Evolutionary conservation across 2,329 filamentous ascomycete genomes (phyloP).

Genomic region (Penicillium concentricum): DNA sequence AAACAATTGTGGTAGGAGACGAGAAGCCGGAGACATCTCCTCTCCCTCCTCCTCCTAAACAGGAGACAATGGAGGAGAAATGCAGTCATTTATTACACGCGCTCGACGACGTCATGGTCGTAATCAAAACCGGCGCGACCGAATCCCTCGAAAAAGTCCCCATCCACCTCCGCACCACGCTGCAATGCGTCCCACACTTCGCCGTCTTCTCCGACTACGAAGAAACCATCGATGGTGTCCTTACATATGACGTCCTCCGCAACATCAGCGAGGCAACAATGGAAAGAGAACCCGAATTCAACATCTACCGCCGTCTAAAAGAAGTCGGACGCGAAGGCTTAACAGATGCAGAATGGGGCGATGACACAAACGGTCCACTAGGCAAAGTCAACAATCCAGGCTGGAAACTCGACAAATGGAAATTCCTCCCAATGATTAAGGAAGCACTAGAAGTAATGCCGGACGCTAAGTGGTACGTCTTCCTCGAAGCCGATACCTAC

Average conservation of each 20-base stretch:
- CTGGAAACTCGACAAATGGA: conserved; percentile 57
- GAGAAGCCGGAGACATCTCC: conserved; percentile 6
- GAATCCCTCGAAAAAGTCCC: conserved; percentile 30
- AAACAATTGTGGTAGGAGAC: not conserved
- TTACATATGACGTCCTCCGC: conserved; percentile 25
- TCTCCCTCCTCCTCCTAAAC: not conserved
- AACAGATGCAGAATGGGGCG: conserved; percentile 26
- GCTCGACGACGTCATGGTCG: conserved; percentile 28
- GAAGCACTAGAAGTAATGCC: conserved; percentile 44
- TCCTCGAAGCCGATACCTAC: conserved; percentile 59
- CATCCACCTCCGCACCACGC: conserved; percentile 28
- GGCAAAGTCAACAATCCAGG: conserved; percentile 46
- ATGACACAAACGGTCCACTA: conserved; percentile 33
- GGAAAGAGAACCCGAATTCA: conserved; percentile 44
- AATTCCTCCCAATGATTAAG: conserved; percentile 55
- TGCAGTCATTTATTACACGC: conserved; percentile 18
- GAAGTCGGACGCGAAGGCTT: conserved; percentile 43
- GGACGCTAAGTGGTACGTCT: conserved; percentile 56
- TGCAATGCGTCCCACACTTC: conserved; percentile 30
- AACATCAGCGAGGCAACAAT: conserved; percentile 23
- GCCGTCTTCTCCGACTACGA: conserved; percentile 32
- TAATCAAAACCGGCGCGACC: conserved; percentile 31
- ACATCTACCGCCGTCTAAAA: conserved; percentile 49
- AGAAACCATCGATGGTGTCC: conserved; percentile 27
- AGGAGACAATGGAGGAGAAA: conserved; percentile 11